Percentiles rank a stretch among this genome's conserved stretches.
Evolutionary conservation across 2,329 filamentous ascomycete genomes (phyloP).

Genomic region (Penicillium sp.): DNA sequence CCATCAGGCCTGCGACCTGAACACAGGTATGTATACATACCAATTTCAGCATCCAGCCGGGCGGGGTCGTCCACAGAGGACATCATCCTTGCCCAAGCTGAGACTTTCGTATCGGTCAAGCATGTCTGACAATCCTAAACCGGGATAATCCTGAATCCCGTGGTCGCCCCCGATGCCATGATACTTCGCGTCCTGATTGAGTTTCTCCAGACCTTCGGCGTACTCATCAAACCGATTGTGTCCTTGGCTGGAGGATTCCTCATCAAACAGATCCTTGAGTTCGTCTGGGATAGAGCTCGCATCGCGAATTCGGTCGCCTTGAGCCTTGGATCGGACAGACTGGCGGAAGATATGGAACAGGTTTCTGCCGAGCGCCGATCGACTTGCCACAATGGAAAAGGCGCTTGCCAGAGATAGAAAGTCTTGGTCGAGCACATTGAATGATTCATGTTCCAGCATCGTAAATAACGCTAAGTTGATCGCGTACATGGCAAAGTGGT

Average conservation of each 20-base stretch:
- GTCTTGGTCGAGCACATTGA: slow-evolving; percentile 32
- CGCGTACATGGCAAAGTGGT: slow-evolving; percentile 36
- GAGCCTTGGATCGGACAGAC: slow-evolving; percentile 27
- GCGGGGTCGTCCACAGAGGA: slow-evolving; percentile 19
- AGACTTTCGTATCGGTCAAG: slow-evolving; percentile 37
- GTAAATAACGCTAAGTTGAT: slow-evolving; percentile 37
- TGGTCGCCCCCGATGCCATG: slow-evolving; percentile 19
- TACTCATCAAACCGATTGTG: slow-evolving; percentile 28
- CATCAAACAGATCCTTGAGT: slow-evolving; percentile 31
- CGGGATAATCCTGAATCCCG: slow-evolving; percentile 25
- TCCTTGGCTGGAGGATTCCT: slow-evolving; percentile 15
- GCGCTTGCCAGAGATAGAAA: slow-evolving; percentile 33
- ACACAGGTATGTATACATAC: too few relatives aligned
- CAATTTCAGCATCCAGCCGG: slow-evolving; percentile 8
- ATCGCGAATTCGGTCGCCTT: slow-evolving; percentile 27
- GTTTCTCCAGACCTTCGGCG: slow-evolving; percentile 31
- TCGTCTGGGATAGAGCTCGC: slow-evolving; percentile 24
- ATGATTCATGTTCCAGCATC: slow-evolving; percentile 25
- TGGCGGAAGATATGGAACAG: slow-evolving; percentile 36
- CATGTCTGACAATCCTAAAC: slow-evolving; percentile 33
- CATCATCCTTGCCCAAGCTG: slow-evolving; percentile 34
- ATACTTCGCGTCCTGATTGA: slow-evolving; percentile 31
- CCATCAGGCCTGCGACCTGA: too few relatives aligned
- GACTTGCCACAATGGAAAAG: slow-evolving; percentile 31
- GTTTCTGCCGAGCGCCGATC: slow-evolving; percentile 31